Percentiles rank a stretch among this genome's conserved stretches.
These are phyloP conservation scores for Saitozyma podzolica DNA, from an alignment of 768 basidiomycete species.

Conservation along the genomic window DNA sequence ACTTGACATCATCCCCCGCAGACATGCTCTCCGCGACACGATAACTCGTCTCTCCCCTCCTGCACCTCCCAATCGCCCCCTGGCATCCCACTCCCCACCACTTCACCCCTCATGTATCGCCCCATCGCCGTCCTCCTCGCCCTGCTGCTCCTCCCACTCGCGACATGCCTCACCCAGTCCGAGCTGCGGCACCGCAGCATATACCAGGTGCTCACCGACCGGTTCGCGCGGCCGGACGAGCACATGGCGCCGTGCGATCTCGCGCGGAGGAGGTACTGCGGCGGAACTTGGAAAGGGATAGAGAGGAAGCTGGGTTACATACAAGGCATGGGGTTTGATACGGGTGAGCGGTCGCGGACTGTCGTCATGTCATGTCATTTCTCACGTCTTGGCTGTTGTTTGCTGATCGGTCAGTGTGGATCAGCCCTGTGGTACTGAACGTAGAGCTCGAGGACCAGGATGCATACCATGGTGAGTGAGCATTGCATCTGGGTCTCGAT, in stretches of 20 bases:
- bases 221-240: constrained; percentile 45
- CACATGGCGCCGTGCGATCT: constrained; percentile 21
- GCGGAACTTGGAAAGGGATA: constrained; percentile 50
- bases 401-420: constrained; percentile 44
- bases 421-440: constrained; percentile 53
- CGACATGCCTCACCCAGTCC: constrained; percentile 16
- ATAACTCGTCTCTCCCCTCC: no score
- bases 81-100: no score
- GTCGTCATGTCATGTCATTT: no score
- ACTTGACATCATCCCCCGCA: no score
- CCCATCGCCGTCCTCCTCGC: background rate
- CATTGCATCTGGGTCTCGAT: background rate
- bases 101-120: background rate
- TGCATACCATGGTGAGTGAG: constrained; percentile 48
- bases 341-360: constrained; percentile 17
- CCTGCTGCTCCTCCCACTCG: constrained; percentile 5
- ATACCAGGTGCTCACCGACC: constrained; percentile 52
- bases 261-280: constrained; percentile 42
- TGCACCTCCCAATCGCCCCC: no score
- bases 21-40: no score
- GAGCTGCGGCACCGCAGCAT: constrained; percentile 38
- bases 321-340: constrained; percentile 54
- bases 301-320: constrained; percentile 51
- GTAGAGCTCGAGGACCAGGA: constrained; percentile 35
- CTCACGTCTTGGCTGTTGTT: background rate